Percentiles rank a stretch among this genome's conserved stretches.
These are phyloP conservation scores for Aspergillus quadricinctus DNA, from an alignment of 2,329 filamentous ascomycete species.

Conservation along the genomic window DNA sequence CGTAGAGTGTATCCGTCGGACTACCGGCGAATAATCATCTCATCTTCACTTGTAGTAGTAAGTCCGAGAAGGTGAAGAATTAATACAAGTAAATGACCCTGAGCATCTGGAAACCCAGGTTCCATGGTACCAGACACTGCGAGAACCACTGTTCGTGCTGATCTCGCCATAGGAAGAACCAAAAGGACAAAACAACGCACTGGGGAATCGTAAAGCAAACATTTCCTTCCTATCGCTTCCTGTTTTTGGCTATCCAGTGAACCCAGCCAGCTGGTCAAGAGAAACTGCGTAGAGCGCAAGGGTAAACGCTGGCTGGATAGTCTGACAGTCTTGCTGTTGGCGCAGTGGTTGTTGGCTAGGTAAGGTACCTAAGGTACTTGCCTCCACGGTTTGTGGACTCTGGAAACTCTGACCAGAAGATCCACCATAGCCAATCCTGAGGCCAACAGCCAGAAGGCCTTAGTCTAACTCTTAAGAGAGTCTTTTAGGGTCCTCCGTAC, in stretches of 20 bases:
- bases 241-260: not conserved
- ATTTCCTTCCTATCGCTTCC: not conserved
- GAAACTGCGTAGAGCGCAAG: not conserved
- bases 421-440: not conserved
- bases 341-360: not conserved
- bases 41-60: not conserved
- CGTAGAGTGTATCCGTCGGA: constrained; percentile 1
- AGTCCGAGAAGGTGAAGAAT: not conserved
- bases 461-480: no score
- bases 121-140: not conserved
- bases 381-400: not conserved
- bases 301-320: not conserved
- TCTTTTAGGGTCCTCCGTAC: not conserved
- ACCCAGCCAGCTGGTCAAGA: not conserved
- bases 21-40: not conserved
- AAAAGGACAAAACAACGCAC: not conserved
- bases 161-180: not conserved
- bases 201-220: not conserved
- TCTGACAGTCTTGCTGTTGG: not conserved
- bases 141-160: not conserved
- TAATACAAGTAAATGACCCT: not conserved
- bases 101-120: not conserved
- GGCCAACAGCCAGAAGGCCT: not conserved
- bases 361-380: not conserved
- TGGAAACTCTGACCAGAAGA: not conserved